Percentiles rank a stretch among this genome's conserved stretches.
Conservation (phyloP, 345 rosid genomes). For the Moringa oleifera region DNA sequence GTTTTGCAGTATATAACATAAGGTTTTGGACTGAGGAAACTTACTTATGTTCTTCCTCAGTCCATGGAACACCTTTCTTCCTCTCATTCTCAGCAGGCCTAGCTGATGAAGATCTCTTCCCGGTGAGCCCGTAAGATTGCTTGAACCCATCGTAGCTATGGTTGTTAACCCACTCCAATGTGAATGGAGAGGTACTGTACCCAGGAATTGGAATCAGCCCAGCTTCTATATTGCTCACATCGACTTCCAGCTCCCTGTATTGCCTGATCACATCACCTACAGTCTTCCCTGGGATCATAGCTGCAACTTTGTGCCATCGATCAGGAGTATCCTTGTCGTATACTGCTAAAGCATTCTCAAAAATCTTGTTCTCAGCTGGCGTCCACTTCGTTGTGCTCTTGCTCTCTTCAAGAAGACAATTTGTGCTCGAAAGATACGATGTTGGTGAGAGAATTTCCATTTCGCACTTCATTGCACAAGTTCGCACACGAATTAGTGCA, state of each 20-base stretch:
- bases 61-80: slow-evolving; percentile 98
- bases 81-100: slow-evolving; percentile 74
- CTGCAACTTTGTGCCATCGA: slow-evolving; percentile 67
- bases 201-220: slow-evolving; percentile 75
- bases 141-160: slow-evolving; percentile 43
- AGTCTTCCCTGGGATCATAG: slow-evolving; percentile 73
- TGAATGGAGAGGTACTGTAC: slow-evolving; percentile 44
- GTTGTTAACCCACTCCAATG: slow-evolving; percentile 46
- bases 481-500: neutral
- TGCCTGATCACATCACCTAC: slow-evolving; percentile 69
- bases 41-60: slow-evolving; percentile 97
- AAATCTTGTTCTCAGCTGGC: slow-evolving; percentile 70
- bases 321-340: slow-evolving; percentile 69
- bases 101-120: slow-evolving; percentile 55
- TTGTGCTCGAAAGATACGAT: slow-evolving; percentile 35
- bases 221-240: slow-evolving; percentile 81
- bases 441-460: slow-evolving; percentile 57
- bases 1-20: neutral
- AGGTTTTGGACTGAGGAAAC: neutral
- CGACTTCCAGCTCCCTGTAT: slow-evolving; percentile 66
- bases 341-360: slow-evolving; percentile 77
- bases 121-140: slow-evolving; percentile 44
- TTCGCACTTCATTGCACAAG: slow-evolving; percentile 48
- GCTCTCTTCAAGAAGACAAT: slow-evolving; percentile 55
- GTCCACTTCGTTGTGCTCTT: slow-evolving; percentile 49